Conservation (phyloP, 495 filamentous ascomycete species). For the Rhizodiscina lignyota region DNA sequence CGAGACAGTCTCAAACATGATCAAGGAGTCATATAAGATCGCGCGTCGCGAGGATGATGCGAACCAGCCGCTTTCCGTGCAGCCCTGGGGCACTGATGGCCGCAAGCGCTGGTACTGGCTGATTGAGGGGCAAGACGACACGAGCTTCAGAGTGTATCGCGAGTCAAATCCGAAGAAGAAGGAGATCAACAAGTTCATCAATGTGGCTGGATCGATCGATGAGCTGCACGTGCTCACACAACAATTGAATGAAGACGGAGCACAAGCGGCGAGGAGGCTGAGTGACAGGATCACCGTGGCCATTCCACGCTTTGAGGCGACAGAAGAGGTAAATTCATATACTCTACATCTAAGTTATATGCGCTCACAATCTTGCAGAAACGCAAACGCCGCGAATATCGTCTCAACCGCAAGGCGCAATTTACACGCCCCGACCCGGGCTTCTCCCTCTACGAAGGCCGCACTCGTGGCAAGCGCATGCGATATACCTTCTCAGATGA, state of each 20-base stretch:
- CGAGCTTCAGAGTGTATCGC: constrained; percentile 81
- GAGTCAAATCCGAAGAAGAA: constrained; percentile 74
- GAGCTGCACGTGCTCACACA: constrained; percentile 60
- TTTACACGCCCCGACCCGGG: constrained; percentile 80
- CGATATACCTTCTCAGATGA: constrained; percentile 94
- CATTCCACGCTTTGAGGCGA: constrained; percentile 85
- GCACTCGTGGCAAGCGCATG: constrained; percentile 85
- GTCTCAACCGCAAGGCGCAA: constrained; percentile 65
- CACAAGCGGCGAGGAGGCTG: constrained; percentile 58
- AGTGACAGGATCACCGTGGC: constrained; percentile 62
- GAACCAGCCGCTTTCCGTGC: constrained; percentile 83
- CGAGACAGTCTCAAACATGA: constrained; percentile 59
- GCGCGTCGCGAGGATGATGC: constrained; percentile 77
- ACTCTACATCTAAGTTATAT: neutral
- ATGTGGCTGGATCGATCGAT: constrained; percentile 75
- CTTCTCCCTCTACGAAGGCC: constrained; percentile 88
- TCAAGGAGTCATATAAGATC: constrained; percentile 83
- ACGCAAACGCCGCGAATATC: constrained; percentile 83
- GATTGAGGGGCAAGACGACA: constrained; percentile 88
- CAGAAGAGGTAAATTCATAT: constrained; percentile 53
- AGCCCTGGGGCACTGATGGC: constrained; percentile 85
- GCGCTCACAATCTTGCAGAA: constrained; percentile 41
- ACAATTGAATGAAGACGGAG: constrained; percentile 62
- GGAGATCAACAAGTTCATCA: constrained; percentile 67
- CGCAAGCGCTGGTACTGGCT: constrained; percentile 86